phyloP scores from a whole-genome alignment of 148 eudicot genomes.

The Rhododendron williamsianum region DNA sequence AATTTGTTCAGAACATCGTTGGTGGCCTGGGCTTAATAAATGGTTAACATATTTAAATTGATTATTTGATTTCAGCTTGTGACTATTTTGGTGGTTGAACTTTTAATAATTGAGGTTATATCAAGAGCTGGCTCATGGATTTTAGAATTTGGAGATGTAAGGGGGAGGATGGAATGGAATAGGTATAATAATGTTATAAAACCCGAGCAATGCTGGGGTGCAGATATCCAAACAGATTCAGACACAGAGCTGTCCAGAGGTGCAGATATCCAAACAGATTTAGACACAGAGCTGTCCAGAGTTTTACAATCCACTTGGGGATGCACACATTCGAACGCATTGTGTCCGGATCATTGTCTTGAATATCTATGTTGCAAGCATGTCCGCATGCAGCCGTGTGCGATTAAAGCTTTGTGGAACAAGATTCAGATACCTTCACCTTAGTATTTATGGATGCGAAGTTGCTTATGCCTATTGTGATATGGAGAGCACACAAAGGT shows the following conservation, averaged over 20 bases:
- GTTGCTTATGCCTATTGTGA: not conserved
- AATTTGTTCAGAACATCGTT: not conserved
- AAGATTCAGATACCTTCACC: not conserved
- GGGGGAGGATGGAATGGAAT: not conserved
- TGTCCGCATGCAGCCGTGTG: not conserved
- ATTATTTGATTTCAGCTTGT: not conserved
- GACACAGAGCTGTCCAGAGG: not conserved
- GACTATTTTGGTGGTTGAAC: not conserved
- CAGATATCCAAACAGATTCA: not conserved
- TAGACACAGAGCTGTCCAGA: too few species aligned
- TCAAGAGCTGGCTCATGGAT: not conserved
- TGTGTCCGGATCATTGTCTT: not conserved
- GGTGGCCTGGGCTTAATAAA: not conserved
- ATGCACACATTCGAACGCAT: too few species aligned
- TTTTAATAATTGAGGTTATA: not conserved
- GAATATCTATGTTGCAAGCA: not conserved
- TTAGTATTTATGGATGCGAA: not conserved
- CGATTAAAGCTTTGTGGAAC: not conserved
- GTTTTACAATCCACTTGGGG: too few species aligned
- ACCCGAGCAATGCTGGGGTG: not conserved
- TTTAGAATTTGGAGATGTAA: not conserved
- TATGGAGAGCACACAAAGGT: not conserved
- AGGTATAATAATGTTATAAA: not conserved
- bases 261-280: too few species aligned
- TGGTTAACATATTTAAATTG: not conserved